Percentiles rank a stretch among this genome's conserved stretches.
Evolutionary conservation across 345 rosid genomes (phyloP).

Genomic region (Cardamine chenopodiifolia): DNA sequence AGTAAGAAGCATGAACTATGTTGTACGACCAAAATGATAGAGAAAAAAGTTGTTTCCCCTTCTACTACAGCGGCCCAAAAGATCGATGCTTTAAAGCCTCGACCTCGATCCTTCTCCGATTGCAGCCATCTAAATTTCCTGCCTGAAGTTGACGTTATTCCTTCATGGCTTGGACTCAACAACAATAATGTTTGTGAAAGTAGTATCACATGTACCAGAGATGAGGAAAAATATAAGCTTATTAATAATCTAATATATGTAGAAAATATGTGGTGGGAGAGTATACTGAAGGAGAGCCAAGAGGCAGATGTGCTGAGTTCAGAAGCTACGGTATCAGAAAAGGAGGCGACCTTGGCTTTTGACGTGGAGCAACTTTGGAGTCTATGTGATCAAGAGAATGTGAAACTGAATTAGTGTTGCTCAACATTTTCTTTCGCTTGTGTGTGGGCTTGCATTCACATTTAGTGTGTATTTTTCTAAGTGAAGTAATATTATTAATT

Average conservation of each 20-base stretch:
- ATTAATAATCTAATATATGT: background rate
- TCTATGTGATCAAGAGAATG: no score
- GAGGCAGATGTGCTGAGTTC: background rate
- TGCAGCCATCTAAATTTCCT: background rate
- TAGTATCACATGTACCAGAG: background rate
- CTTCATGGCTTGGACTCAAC: no score
- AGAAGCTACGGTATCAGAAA: no score
- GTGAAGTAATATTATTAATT: no score
- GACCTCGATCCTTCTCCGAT: conserved; percentile 27
- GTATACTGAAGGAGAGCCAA: conserved; percentile 15
- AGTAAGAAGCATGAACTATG: conserved; percentile 35
- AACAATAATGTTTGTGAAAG: no score
- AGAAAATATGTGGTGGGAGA: conserved; percentile 36
- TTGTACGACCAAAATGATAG: background rate
- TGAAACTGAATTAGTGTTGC: no score
- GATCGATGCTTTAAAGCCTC: conserved; percentile 30
- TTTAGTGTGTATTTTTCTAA: no score
- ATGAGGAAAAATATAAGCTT: background rate
- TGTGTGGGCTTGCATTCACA: no score
- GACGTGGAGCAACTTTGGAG: conserved; percentile 39
- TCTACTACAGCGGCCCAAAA: background rate
- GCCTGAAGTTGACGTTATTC: background rate
- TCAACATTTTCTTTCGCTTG: no score
- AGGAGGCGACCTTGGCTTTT: background rate
- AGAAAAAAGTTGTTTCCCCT: background rate